Conservation (phyloP, 31 red algal genomes). For the Odonthalia washingtoniensis region DNA sequence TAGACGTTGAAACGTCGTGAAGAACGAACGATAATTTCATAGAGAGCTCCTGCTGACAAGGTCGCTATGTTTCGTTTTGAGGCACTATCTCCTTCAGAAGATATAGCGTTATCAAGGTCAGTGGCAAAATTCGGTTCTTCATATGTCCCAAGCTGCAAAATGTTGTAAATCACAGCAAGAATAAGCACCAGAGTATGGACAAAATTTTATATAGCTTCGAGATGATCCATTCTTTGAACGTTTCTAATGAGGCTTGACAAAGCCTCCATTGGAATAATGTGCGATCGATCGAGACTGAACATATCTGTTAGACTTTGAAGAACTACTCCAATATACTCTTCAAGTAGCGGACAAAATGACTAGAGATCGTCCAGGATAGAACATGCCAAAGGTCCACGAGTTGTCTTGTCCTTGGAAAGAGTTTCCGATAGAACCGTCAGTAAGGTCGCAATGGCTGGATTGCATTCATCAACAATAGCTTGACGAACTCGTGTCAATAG, state of each 20-base stretch:
- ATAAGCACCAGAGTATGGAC: conserved; percentile 84
- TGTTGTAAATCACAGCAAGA: conserved; percentile 23
- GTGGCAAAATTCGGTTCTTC: neutral
- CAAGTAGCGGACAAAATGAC: conserved; percentile 77
- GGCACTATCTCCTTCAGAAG: conserved; percentile 10
- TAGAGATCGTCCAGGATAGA: conserved; percentile 80
- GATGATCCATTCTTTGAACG: conserved; percentile 41
- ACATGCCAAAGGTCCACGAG: conserved; percentile 51
- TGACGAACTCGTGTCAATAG: conserved; percentile 71
- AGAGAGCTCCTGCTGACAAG: conserved; percentile 50
- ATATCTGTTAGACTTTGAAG: conserved; percentile 69
- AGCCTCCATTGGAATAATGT: conserved; percentile 64
- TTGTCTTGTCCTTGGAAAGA: conserved; percentile 61
- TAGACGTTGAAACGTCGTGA: conserved; percentile 50
- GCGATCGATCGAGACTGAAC: conserved; percentile 44
- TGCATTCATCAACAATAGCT: conserved; percentile 93
- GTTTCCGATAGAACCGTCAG: conserved; percentile 74
- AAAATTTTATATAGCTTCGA: conserved; percentile 79
- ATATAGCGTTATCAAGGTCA: no score
- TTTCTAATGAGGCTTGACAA: conserved; percentile 70
- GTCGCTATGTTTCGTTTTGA: conserved; percentile 26
- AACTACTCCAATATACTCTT: conserved; percentile 69
- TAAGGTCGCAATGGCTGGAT: conserved; percentile 80
- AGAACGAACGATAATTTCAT: conserved; percentile 55
- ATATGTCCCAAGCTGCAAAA: neutral